These are phyloP conservation scores for Calonectria pauciramosa DNA, from an alignment of 2,329 filamentous ascomycete genomes.

Conservation along the genomic window DNA sequence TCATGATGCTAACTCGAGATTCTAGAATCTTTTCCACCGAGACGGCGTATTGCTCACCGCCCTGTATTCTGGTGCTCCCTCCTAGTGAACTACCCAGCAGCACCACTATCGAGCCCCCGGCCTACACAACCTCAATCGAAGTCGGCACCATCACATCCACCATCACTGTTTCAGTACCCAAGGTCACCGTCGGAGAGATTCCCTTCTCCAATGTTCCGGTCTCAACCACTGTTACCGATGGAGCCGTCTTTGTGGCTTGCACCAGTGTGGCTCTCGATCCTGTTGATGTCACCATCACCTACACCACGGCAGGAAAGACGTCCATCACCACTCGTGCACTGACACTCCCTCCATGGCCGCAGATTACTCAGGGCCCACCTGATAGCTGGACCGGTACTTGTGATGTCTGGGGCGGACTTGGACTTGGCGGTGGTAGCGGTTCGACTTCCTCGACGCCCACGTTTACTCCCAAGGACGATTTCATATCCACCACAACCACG, in stretches of 20 bases:
- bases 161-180: background rate
- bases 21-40: background rate
- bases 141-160: background rate
- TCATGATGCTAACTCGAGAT: background rate
- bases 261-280: background rate
- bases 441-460: background rate
- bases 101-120: background rate
- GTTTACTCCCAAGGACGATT: background rate
- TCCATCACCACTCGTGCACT: slow-evolving; percentile 2
- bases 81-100: background rate
- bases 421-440: background rate
- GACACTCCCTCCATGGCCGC: slow-evolving; percentile 4
- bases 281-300: slow-evolving; percentile 3
- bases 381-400: background rate
- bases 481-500: background rate
- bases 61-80: slow-evolving; percentile 5
- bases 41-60: background rate
- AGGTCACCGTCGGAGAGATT: background rate
- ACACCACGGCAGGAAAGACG: background rate
- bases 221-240: background rate
- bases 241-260: slow-evolving; percentile 4
- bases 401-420: background rate
- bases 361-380: background rate
- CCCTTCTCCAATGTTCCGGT: background rate
- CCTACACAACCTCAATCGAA: background rate